Evolutionary conservation across 2,329 filamentous ascomycete species (phyloP), one percentile per base, ranked within the genome.

Genomic region (Tolypocladium capitatum): DNA sequence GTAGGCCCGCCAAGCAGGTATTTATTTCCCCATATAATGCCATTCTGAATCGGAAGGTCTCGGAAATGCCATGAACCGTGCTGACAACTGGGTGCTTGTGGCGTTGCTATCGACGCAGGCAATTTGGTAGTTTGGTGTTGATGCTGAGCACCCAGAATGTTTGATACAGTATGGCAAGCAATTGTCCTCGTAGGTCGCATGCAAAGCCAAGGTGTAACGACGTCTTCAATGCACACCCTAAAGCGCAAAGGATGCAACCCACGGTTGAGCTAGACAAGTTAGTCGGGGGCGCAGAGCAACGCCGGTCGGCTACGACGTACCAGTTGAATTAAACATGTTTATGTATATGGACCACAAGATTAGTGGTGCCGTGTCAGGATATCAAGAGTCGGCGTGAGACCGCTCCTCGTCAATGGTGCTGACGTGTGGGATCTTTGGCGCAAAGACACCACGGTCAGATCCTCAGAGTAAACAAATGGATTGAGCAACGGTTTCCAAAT

Each of bases 1-100:
- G 73, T 43, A 71, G 50, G 40, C 53, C 54, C 42, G 59, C 51
- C 20, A 68, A 53, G 35, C 48, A 51, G 24, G 52, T 50, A 2
- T 45, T 20, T 40, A 51, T 51, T 35, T 47, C 47, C n/a, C 46
- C 40, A 34, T 45, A 43, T 6, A 45, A 33, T 8, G 54, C 50
- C 59, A 62, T 60, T 7, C 20, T 49, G 16, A 11, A 18, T 28
- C 8, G 16, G 38, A 5, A 27, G n/a, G n/a, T n/a, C 24, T 42
- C 16, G 4, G 5, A 7, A 42, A 5, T 9, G 16, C n/a, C 9
- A 18, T 24, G 18, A 9, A 28, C 9, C 18, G 38, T 5, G 8
- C 24, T 16, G 11, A 16, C 36, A 42, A 18, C 4, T 18, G 38
- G 28, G 4, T n/a, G 38, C 8, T 8, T n/a, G 24, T 27, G 16